These are phyloP conservation scores for Pichia paraexigua DNA, from an alignment of 805 yeast genomes.

Conservation along the genomic window DNA sequence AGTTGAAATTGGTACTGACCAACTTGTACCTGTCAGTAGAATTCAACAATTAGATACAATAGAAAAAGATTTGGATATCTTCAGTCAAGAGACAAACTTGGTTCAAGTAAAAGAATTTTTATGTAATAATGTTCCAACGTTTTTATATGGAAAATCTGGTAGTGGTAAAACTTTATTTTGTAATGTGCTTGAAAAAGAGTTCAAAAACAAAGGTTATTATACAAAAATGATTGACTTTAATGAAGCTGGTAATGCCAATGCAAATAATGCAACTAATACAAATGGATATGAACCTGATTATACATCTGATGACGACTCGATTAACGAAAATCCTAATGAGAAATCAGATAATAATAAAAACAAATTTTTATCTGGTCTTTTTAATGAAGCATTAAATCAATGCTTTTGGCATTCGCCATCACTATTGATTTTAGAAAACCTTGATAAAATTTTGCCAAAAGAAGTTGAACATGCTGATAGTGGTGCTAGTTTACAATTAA, in stretches of 20 bases:
- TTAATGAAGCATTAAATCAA: slow-evolving; percentile 40
- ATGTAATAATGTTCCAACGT: slow-evolving; percentile 39
- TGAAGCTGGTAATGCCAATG: slow-evolving; percentile 44
- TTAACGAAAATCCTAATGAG: not conserved
- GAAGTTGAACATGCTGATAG: slow-evolving; percentile 54
- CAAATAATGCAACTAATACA: slow-evolving; percentile 28
- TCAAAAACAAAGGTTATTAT: slow-evolving; percentile 37
- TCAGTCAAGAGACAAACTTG: slow-evolving; percentile 50
- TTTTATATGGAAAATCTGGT: slow-evolving; percentile 70
- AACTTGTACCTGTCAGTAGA: slow-evolving; percentile 38
- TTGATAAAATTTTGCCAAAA: slow-evolving; percentile 65
- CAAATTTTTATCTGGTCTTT: slow-evolving; percentile 30
- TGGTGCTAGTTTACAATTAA: slow-evolving; percentile 51
- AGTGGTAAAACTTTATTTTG: slow-evolving; percentile 68
- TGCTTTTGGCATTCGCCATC: slow-evolving; percentile 68
- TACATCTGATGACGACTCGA: not conserved
- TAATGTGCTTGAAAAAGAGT: slow-evolving; percentile 31
- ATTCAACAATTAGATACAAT: slow-evolving; percentile 12
- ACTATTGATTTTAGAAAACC: slow-evolving; percentile 65
- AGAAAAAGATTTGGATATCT: slow-evolving; percentile 24
- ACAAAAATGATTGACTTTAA: slow-evolving; percentile 33
- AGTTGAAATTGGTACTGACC: slow-evolving; percentile 44
- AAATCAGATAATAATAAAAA: slow-evolving; percentile 5
- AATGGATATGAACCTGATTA: not conserved
- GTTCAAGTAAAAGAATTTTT: slow-evolving; percentile 33